Base-by-base conservation (phyloP, 352 stramenopile species). In the Phytophthora meadii region DNA sequence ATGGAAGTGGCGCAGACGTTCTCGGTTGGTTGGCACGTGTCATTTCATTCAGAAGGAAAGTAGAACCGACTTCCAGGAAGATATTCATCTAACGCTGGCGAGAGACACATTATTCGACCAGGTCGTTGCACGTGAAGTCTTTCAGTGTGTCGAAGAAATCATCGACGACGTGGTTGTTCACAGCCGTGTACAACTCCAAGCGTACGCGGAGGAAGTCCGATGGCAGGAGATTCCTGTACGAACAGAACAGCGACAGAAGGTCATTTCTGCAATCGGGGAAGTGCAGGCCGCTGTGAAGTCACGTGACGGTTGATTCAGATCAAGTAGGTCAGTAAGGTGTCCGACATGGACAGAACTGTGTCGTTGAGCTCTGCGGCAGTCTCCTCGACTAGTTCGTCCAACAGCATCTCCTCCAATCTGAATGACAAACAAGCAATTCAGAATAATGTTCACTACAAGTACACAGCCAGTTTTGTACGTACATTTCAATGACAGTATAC, bases 401-500 rank as follows among this genome's bases (percentile, higher is more conserved):
- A 32, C 14, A 87, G 17, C 55, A 87, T 63, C 22, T 79, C 78
- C 17, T 80, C 70, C 51, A 87, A 42, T 55, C 76, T 85, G 41
- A n/a, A 61, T 14, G 46, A 48, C 15, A 34, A 22, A 52, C n/a
- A 48, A 51, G 1, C 7, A n/a, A 22, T 22, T 22, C 45, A 25
- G 47, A 19, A 36, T 8, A 48, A 61, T 32, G 12, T 4, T 14
- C 1, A 55, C 1, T 34, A 22, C 22, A 22, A 22, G 22, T 22
- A 22, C 22, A 22, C 22, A 2, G 22, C 1, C 19, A 22, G 22
- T 22, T 36, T 14, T 10, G 30, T 36, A 14, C 79, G 49, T 54
- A 88, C 82, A 89, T 81, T 64, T 91, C 82, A 48, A 91, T 82
- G 19, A 91, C 72, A 4, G 68, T 71, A 34, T 51, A 74, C 60